These are phyloP conservation scores for Wickerhamomyces bovis DNA, from an alignment of 805 yeast genomes.

Conservation along the genomic window DNA sequence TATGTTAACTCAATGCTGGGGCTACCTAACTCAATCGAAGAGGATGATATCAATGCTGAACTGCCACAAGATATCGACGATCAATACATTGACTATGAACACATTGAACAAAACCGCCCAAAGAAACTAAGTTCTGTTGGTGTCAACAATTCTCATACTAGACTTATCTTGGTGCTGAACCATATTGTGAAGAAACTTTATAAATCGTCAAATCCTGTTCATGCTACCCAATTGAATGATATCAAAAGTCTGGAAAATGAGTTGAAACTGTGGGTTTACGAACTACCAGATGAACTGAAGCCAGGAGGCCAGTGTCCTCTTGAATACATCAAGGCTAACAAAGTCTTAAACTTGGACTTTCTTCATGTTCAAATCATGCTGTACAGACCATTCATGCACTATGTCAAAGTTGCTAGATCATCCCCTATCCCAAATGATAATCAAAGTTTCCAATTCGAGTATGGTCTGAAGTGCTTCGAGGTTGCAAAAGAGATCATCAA, in stretches of 20 bases:
- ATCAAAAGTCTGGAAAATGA: conserved; percentile 68
- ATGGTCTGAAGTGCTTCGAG: conserved; percentile 80
- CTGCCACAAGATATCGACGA: conserved; percentile 83
- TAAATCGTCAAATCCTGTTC: conserved; percentile 45
- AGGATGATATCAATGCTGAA: conserved; percentile 83
- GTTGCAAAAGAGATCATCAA: conserved; percentile 78
- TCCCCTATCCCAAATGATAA: conserved; percentile 21
- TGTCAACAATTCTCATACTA: conserved; percentile 82
- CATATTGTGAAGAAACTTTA: conserved; percentile 68
- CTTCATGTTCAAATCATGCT: conserved; percentile 78
- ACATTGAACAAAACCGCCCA: conserved; percentile 27
- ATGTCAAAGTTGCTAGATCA: conserved; percentile 29
- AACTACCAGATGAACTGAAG: conserved; percentile 65
- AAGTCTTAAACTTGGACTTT: conserved; percentile 65
- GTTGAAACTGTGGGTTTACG: conserved; percentile 66
- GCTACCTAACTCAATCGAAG: conserved; percentile 67
- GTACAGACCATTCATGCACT: conserved; percentile 86
- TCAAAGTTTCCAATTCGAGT: conserved; percentile 55
- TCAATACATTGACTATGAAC: conserved; percentile 47
- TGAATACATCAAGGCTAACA: conserved; percentile 64
- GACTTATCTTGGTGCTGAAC: conserved; percentile 60
- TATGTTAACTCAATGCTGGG: conserved; percentile 88
- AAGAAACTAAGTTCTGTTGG: conserved; percentile 31
- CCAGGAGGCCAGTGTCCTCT: conserved; percentile 39
- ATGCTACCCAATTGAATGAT: conserved; percentile 30